A percentile compares a stretch with the other conserved stretches of the same genome.
Evolutionary conservation across 371 early-diverging fungal species (phyloP).

Genomic region (Circinella minor): DNA sequence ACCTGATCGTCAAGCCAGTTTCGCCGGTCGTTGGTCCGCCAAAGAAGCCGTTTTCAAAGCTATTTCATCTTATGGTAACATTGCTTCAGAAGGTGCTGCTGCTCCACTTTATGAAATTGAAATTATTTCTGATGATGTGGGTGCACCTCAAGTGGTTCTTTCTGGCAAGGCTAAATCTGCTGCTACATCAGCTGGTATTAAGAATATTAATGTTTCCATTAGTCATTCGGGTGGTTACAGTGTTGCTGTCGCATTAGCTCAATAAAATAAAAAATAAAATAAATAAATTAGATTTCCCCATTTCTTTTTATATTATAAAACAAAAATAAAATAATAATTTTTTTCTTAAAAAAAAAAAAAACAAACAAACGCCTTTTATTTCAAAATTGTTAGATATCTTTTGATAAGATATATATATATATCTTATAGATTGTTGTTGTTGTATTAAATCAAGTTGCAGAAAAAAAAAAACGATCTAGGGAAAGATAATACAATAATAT

Average conservation of each 20-base stretch:
- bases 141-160: slow-evolving; percentile 89
- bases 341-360: not conserved
- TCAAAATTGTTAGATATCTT: too few relatives aligned
- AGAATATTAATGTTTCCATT: slow-evolving; percentile 87
- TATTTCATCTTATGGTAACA: slow-evolving; percentile 72
- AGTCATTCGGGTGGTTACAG: slow-evolving; percentile 93
- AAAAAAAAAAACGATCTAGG: too few relatives aligned
- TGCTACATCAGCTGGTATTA: slow-evolving; percentile 73
- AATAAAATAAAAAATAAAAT: slow-evolving; percentile 14
- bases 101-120: slow-evolving; percentile 94
- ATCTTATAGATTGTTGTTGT: too few relatives aligned
- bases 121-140: slow-evolving; percentile 70
- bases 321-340: not conserved
- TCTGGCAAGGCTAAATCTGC: slow-evolving; percentile 84
- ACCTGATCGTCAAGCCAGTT: slow-evolving; percentile 85
- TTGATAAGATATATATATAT: too few relatives aligned
- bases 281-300: slow-evolving; percentile 22
- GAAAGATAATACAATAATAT: too few relatives aligned
- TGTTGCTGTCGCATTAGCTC: slow-evolving; percentile 84
- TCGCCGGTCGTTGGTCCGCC: slow-evolving; percentile 95
- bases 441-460: too few relatives aligned
- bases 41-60: slow-evolving; percentile 98
- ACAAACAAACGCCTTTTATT: too few relatives aligned
- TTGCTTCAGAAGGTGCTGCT: slow-evolving; percentile 82
- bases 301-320: not conserved